A percentile compares a stretch with the other conserved stretches of the same genome.
Conservation (phyloP, 768 basidiomycete genomes). For the Russula abietina region DNA sequence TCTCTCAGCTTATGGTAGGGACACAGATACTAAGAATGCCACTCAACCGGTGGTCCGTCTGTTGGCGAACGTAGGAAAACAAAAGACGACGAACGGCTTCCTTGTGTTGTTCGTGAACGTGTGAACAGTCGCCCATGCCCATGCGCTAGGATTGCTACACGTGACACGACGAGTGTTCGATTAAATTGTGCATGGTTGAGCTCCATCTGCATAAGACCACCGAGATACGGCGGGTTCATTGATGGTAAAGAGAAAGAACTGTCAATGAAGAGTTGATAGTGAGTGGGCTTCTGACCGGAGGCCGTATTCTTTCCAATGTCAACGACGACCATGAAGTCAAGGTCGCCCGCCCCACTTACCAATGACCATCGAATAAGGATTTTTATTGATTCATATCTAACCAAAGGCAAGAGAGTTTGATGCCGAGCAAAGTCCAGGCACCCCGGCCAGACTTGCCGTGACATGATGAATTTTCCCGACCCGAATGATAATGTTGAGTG, state of each 20-base stretch:
- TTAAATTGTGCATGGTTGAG: constrained; percentile 54
- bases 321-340: not conserved
- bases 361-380: constrained; percentile 54
- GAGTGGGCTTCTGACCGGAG: constrained; percentile 51
- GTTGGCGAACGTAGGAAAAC: constrained; percentile 46
- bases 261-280: constrained; percentile 51
- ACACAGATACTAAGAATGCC: not conserved
- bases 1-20: constrained; percentile 53
- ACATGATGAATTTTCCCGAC: not conserved
- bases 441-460: not conserved
- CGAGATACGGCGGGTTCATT: constrained; percentile 56
- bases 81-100: constrained; percentile 65
- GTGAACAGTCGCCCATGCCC: too few species aligned
- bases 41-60: constrained; percentile 58
- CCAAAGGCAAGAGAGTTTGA: constrained; percentile 60
- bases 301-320: constrained; percentile 34
- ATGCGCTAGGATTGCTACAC: too few species aligned
- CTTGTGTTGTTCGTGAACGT: too few species aligned
- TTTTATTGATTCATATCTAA: constrained; percentile 62
- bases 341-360: not conserved
- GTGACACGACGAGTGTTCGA: constrained; percentile 61
- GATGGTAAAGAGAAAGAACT: constrained; percentile 55
- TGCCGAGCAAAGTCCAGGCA: constrained; percentile 48
- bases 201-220: constrained; percentile 55
- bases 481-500: not conserved